Conservation (phyloP, 2,329 filamentous ascomycete genomes). For the Pseudofabraea citricarpa region DNA sequence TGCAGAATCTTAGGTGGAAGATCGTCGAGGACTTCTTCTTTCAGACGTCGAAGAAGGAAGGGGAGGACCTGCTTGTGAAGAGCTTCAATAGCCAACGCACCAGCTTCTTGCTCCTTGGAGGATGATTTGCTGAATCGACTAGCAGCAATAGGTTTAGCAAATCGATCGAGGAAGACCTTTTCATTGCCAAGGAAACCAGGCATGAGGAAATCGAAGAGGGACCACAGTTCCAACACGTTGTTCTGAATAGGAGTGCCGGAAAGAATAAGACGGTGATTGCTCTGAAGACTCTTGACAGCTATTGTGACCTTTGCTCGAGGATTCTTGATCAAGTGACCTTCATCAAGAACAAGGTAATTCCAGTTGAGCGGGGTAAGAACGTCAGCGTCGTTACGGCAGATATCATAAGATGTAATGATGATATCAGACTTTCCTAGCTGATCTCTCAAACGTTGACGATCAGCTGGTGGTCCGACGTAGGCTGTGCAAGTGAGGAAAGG, state of each 20-base stretch:
- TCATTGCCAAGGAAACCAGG: conserved; percentile 94
- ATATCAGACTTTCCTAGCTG: conserved; percentile 77
- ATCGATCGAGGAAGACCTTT: conserved; percentile 89
- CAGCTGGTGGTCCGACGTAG: conserved; percentile 83
- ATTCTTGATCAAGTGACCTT: conserved; percentile 98
- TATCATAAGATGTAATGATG: conserved; percentile 96
- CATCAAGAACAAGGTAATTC: conserved; percentile 97
- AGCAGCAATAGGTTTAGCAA: conserved; percentile 85
- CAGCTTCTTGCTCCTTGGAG: conserved; percentile 96
- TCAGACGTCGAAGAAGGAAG: conserved; percentile 90
- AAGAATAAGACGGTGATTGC: conserved; percentile 92
- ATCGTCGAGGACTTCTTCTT: conserved; percentile 96
- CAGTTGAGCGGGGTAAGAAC: conserved; percentile 77
- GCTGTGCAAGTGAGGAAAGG: conserved; percentile 87
- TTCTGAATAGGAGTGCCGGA: conserved; percentile 98
- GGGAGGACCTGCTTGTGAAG: conserved; percentile 96
- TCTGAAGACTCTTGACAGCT: conserved; percentile 82
- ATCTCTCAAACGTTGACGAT: conserved; percentile 67
- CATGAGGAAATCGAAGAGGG: conserved; percentile 98
- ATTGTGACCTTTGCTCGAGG: conserved; percentile 93
- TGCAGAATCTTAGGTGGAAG: conserved; percentile 97
- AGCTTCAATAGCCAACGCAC: conserved; percentile 94
- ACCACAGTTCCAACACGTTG: conserved; percentile 96
- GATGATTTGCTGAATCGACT: conserved; percentile 96
- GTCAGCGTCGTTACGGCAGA: conserved; percentile 93